A percentile compares a stretch with the other conserved stretches of the same genome.
Evolutionary conservation across 176 grass and related monocot genomes (phyloP).

Genomic region (Panicum miliaceum): DNA sequence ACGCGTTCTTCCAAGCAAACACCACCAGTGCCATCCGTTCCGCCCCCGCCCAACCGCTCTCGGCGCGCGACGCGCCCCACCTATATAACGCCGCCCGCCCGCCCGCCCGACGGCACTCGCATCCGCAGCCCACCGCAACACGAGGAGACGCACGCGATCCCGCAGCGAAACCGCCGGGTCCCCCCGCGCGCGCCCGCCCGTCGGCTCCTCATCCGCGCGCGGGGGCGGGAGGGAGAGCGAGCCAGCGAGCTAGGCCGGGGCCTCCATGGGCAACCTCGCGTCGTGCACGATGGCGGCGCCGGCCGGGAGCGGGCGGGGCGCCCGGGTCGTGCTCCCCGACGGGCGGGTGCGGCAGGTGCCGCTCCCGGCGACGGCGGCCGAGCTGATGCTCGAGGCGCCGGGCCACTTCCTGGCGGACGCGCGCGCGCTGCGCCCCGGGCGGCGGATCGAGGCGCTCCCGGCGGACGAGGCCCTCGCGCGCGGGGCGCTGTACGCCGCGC

Average conservation of each 20-base stretch:
- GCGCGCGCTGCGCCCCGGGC: conserved; percentile 56
- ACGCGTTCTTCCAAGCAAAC: conserved; percentile 39
- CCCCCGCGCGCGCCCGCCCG: not conserved
- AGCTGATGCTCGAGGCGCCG: conserved; percentile 86
- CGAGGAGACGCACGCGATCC: not conserved
- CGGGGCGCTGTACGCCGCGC: conserved; percentile 55
- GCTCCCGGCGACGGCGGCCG: conserved; percentile 56
- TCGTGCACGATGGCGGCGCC: conserved; percentile 57
- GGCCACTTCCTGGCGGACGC: conserved; percentile 76
- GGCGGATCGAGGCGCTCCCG: conserved; percentile 57
- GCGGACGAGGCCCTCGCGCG: conserved; percentile 82
- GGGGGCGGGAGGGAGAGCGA: not conserved
- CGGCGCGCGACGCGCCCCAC: not conserved
- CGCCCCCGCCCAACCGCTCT: not conserved
- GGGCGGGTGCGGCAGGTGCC: conserved; percentile 43
- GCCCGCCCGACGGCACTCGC: not conserved
- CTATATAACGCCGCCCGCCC: conserved; percentile 35
- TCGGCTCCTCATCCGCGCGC: not conserved
- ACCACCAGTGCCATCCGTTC: not conserved
- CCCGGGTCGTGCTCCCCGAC: conserved; percentile 73
- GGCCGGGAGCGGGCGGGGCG: not conserved
- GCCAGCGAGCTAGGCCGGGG: not conserved
- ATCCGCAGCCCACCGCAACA: conserved; percentile 1
- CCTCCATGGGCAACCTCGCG: conserved; percentile 81
- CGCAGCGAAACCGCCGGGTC: not conserved